These are phyloP conservation scores for Mycena albidolilacea DNA, from an alignment of 768 basidiomycete genomes.

Conservation along the genomic window DNA sequence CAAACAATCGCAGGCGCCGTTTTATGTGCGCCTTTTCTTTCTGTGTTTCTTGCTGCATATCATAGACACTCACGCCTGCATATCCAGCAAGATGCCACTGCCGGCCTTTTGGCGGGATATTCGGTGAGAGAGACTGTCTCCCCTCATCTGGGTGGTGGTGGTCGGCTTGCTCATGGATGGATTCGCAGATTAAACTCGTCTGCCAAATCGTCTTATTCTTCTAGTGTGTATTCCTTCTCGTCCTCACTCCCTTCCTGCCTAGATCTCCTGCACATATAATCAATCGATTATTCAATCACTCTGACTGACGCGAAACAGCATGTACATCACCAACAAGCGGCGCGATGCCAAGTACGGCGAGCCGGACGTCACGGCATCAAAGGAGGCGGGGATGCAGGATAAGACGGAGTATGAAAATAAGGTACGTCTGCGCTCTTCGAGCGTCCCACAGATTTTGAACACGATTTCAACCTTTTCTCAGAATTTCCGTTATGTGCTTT, in stretches of 20 bases:
- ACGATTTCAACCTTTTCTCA: no score
- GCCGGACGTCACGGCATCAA: slow-evolving; percentile 36
- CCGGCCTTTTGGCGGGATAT: slow-evolving; percentile 38
- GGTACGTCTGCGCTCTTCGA: slow-evolving; percentile 6
- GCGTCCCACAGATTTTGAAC: not conserved
- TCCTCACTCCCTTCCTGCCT: not conserved
- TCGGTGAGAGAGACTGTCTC: not conserved
- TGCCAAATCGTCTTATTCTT: slow-evolving; percentile 35
- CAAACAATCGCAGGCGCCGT: slow-evolving; percentile 39
- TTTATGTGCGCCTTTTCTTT: slow-evolving; percentile 25
- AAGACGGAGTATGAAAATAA: slow-evolving; percentile 44
- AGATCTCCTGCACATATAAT: not conserved
- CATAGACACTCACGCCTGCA: not conserved
- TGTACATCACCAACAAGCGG: slow-evolving; percentile 33
- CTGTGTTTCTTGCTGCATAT: not conserved
- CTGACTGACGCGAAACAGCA: slow-evolving; percentile 4
- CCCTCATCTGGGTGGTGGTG: no score
- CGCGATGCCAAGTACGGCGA: slow-evolving; percentile 37
- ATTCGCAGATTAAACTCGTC: slow-evolving; percentile 36
- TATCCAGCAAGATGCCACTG: slow-evolving; percentile 35
- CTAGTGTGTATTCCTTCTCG: slow-evolving; percentile 18
- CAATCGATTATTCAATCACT: not conserved
- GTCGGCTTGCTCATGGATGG: not conserved
- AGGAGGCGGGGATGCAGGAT: slow-evolving; percentile 43
- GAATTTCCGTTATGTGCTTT: slow-evolving; percentile 39